Base-by-base conservation (phyloP, 805 yeast genomes). In the Lachancea fermentati region DNA sequence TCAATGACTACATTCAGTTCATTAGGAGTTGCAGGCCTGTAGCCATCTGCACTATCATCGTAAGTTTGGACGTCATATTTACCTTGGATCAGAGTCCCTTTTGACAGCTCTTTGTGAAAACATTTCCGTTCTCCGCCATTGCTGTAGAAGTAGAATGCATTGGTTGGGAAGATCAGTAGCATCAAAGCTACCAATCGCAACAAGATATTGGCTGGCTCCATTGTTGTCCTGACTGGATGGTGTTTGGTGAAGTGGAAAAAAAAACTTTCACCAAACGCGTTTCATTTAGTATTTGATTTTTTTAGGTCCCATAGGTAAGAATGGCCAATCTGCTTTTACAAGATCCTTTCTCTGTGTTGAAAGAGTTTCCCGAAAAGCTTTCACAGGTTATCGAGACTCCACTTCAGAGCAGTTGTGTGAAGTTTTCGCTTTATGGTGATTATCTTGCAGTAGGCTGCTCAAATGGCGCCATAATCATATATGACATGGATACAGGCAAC, bases 271-370 rank as follows among this genome's bases (percentile, higher is more conserved):
- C 16, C 11, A 14, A 26, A 37, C 36, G 31, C 35, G 36, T 31
- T 19, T 5, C 11, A 19, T 30, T 13, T 29, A 17, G 16, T 15
- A 19, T 30, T 13, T 29, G 28, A 19, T 8, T 9, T 18, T 13
- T 6, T 15, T 19, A 12, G 9, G 30, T 11, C 12, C 4, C 19
- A 17, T 8, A 22, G 16, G 9, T 8, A 14, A 5, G 12, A 18
- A 50, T 45, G 48, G 57, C 61, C 52, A 89, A 89, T 60, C 67
- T 88, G 25, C 71, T 93, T 7, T 70, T 91, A 17, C 76, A 85
- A 48, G 97, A 89, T 61, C 97, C 97, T 3, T 86, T 87, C 60
- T 78, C 91, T 2, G 88, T 91, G 16, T 81, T 95, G 15, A 87
- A 86, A 54, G 97, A 89, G 56, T 89, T 76, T 52, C 97, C 97